Conservation (phyloP, 352 stramenopile species). For the Phytopythium litorale region DNA sequence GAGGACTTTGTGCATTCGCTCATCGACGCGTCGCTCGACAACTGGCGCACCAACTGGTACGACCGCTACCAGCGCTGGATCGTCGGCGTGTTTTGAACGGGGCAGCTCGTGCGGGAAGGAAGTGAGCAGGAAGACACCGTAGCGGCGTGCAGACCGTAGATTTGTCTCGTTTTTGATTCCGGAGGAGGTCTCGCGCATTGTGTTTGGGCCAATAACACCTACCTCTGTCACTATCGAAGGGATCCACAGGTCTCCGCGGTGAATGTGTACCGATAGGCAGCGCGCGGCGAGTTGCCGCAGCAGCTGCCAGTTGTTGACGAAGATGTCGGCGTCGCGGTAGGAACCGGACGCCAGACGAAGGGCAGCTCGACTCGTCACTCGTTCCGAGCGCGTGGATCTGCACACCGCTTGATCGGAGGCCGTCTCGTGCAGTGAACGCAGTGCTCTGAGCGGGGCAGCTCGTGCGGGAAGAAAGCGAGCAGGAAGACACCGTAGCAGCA, state of each 20-base stretch:
- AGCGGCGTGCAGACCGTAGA: not conserved
- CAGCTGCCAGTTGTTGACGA: no score
- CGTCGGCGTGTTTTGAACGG: constrained; percentile 80
- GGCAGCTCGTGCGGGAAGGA: not conserved
- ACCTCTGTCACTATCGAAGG: no score
- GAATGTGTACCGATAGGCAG: no score
- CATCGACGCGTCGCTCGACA: constrained; percentile 95
- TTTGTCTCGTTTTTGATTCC: not conserved
- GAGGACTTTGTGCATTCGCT: constrained; percentile 95
- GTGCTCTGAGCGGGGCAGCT: constrained; percentile 55
- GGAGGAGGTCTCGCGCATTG: not conserved
- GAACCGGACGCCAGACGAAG: no score
- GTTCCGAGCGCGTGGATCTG: no score
- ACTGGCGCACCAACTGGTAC: constrained; percentile 97
- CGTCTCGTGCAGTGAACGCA: no score
- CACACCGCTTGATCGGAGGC: no score
- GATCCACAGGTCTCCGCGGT: no score
- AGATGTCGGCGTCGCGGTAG: no score
- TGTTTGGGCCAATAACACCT: no score
- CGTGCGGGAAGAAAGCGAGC: not conserved
- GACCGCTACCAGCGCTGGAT: constrained; percentile 94
- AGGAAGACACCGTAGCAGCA: not conserved
- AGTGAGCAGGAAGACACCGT: not conserved
- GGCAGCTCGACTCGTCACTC: no score
- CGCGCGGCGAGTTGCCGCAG: no score